Conservation (phyloP, 164 flowering plant genomes). For the Houttuynia cordata region DNA sequence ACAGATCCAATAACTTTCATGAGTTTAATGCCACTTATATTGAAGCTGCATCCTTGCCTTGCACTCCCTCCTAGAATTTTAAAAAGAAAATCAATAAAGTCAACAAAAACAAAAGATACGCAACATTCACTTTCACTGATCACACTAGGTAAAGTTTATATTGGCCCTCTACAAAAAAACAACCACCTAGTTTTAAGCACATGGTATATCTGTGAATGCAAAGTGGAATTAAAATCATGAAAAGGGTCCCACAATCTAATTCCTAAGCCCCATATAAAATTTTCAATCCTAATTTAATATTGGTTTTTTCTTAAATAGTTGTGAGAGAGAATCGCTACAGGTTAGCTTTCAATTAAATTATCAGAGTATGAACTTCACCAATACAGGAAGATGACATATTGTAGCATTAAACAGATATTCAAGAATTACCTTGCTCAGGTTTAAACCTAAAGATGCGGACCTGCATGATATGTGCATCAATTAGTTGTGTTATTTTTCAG, state of each 20-base stretch:
- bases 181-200: background rate
- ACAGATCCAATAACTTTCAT: constrained; percentile 62
- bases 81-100: background rate
- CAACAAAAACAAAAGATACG: background rate
- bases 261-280: background rate
- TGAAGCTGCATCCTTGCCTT: constrained; percentile 55
- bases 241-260: background rate
- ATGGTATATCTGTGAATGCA: too few species aligned
- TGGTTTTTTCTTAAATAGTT: background rate
- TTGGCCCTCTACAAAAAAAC: background rate
- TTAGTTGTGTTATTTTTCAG: background rate
- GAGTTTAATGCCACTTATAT: constrained; percentile 40
- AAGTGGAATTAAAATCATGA: background rate
- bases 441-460: constrained; percentile 60
- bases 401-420: background rate
- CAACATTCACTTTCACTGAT: too few species aligned
- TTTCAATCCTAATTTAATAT: background rate
- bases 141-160: too few species aligned
- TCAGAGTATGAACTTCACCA: background rate
- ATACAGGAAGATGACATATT: background rate
- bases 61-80: constrained; percentile 33
- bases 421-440: constrained; percentile 37
- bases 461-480: constrained; percentile 22
- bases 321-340: background rate
- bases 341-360: background rate